Evolutionary conservation across 2,329 filamentous ascomycete genomes (phyloP), one percentile per base, ranked within the genome.

Genomic region (Aspergillus viridinutans): DNA sequence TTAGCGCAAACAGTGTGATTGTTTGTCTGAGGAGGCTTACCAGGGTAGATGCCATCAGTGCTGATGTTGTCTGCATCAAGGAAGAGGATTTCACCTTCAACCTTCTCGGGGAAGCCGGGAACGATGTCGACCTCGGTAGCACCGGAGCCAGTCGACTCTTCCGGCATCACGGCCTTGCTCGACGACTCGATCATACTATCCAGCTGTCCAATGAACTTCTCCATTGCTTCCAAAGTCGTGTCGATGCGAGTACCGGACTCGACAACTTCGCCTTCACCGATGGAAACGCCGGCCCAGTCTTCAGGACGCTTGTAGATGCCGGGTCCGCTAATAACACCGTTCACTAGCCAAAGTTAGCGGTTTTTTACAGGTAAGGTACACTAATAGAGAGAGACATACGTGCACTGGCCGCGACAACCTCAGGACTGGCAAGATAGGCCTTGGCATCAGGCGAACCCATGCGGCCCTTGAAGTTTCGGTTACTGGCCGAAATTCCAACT

Each of bases 1-100:
- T 47, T 47, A 47, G 43, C 43, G 23, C 7, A 38, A 38, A 6
- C 2, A 38, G 32, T 1, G 14, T 3, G 14, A 17, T 7, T 17
- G 14, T n/a, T 14, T 17, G 14, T 7, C 32, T 38, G 5, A 7
- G 14, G 7, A 38, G 32, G 14, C 23, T 47, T 47, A 47, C 43
- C 91, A 0, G 92, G 89, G 73, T 97, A 97, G 72, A 97, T 96
- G 54, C 84, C 87, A 69, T 97, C 93, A 0, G 93, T 97, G 76
- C 94, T 90, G 71, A 97, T 85, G 75, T 96, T 95, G 71, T 92
- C 89, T 0, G 84, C 85, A 67, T 96, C 90, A 69, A 85, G 90
- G 75, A 94, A 96, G 49, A 96, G 81, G 57, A 97, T 95, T 73
- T 97, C 90, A 23, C 93, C 93, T 8, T 81, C 80, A 14, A 97